Conservation (phyloP, 495 filamentous ascomycete species). For the Achaetomiella virescens region DNA sequence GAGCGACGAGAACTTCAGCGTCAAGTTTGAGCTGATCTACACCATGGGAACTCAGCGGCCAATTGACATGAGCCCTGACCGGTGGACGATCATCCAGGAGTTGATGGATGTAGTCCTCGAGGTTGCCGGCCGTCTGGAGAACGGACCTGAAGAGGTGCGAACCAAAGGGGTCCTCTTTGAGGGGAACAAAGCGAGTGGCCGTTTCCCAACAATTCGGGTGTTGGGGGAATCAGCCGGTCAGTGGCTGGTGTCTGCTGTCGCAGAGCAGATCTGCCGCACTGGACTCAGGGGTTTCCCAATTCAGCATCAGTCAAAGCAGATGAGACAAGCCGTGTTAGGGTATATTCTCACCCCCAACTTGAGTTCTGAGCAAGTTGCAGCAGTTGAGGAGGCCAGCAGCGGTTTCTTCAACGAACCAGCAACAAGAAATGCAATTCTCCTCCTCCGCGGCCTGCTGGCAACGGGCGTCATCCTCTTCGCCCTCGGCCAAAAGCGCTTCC, state of each 20-base stretch:
- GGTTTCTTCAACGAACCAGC: constrained; percentile 30
- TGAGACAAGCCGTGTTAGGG: constrained; percentile 33
- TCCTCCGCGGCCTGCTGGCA: constrained; percentile 58
- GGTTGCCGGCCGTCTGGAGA: constrained; percentile 22
- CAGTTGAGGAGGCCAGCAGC: constrained; percentile 29
- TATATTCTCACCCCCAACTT: constrained; percentile 40
- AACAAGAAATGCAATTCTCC: constrained; percentile 39
- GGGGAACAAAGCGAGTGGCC: constrained; percentile 6
- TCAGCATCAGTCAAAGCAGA: constrained; percentile 29
- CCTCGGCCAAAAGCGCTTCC: constrained; percentile 56
- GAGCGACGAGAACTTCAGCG: constrained; percentile 59
- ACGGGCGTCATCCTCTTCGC: constrained; percentile 49
- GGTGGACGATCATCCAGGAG: constrained; percentile 56
- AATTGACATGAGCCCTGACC: constrained; percentile 50
- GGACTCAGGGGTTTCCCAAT: constrained; percentile 40
- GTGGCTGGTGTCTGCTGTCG: constrained; percentile 26
- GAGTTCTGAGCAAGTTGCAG: constrained; percentile 23
- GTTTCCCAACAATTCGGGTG: constrained; percentile 42
- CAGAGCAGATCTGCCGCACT: constrained; percentile 30
- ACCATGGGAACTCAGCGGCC: constrained; percentile 53
- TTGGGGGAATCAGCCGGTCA: constrained; percentile 32
- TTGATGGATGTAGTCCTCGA: constrained; percentile 35
- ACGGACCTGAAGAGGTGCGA: constrained; percentile 31
- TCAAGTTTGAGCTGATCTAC: constrained; percentile 60
- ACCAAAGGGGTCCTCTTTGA: constrained; percentile 14